Conservation (phyloP, 768 basidiomycete species). For the Boletus vinaceobasis region DNA sequence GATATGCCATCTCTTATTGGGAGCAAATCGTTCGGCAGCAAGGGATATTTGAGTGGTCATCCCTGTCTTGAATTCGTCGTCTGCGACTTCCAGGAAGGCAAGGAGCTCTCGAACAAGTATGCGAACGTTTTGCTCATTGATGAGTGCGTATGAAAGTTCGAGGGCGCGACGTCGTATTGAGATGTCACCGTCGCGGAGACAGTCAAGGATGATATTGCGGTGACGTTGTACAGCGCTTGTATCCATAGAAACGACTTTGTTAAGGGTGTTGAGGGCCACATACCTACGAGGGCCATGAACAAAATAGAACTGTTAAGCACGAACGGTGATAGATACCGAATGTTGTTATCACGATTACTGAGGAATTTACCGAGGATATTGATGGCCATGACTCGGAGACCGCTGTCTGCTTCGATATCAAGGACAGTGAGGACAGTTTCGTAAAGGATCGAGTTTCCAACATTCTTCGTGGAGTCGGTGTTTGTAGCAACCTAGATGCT, state of each 20-base stretch:
- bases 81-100: slow-evolving; percentile 96
- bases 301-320: background rate
- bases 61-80: slow-evolving; percentile 97
- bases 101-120: slow-evolving; percentile 89
- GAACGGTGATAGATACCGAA: slow-evolving; percentile 60
- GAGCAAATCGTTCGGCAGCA: slow-evolving; percentile 94
- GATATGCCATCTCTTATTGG: slow-evolving; percentile 98
- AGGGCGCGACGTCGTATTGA: slow-evolving; percentile 96
- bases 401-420: slow-evolving; percentile 95
- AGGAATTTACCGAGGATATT: slow-evolving; percentile 98
- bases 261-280: slow-evolving; percentile 95
- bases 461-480: slow-evolving; percentile 96
- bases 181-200: slow-evolving; percentile 97
- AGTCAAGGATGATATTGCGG: slow-evolving; percentile 97
- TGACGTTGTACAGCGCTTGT: slow-evolving; percentile 98
- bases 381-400: slow-evolving; percentile 97
- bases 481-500: slow-evolving; percentile 88
- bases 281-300: slow-evolving; percentile 52
- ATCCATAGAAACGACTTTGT: slow-evolving; percentile 97
- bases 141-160: slow-evolving; percentile 94
- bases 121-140: slow-evolving; percentile 92
- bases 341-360: slow-evolving; percentile 97
- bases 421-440: slow-evolving; percentile 95
- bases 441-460: slow-evolving; percentile 96
- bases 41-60: slow-evolving; percentile 97